Evolutionary conservation across 1,284 basidiomycete genomes (phyloP).

Genomic region (Cutaneotrichosporon cavernicola): DNA sequence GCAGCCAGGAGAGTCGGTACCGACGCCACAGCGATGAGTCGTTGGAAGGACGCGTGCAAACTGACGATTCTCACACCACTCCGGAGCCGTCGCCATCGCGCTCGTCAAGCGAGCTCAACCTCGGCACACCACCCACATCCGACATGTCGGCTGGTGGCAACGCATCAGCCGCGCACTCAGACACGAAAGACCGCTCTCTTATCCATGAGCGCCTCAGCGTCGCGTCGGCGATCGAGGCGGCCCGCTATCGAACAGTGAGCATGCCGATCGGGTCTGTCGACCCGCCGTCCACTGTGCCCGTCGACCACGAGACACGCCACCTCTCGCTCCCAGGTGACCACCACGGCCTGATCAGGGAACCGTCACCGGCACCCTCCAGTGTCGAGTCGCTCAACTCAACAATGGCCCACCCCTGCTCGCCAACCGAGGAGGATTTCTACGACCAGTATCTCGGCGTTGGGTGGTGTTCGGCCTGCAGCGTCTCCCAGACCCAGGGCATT

Average conservation of each 20-base stretch:
- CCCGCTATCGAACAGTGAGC: not conserved
- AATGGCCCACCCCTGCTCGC: not conserved
- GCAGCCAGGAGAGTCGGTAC: not conserved
- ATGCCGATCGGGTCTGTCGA: conserved; percentile 1
- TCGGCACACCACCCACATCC: conserved; percentile 18
- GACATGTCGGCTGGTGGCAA: conserved; percentile 4
- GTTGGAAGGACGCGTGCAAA: not conserved
- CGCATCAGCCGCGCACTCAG: not conserved
- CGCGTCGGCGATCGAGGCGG: not conserved
- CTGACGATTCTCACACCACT: not conserved
- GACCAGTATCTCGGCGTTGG: conserved; percentile 6
- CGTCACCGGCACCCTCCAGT: not conserved
- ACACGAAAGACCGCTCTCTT: conserved; percentile 1
- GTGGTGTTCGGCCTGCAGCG: conserved; percentile 2
- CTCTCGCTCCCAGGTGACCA: not conserved
- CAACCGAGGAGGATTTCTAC: conserved; percentile 1
- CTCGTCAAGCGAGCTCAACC: conserved; percentile 20
- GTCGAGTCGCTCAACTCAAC: not conserved
- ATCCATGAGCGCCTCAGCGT: conserved; percentile 11
- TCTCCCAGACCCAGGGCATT: not conserved
- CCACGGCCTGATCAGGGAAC: not conserved
- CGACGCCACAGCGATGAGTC: not conserved
- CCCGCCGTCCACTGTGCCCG: not conserved
- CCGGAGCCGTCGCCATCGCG: conserved; percentile 10
- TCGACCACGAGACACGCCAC: not conserved